phyloP scores from a whole-genome alignment of 2,329 filamentous ascomycete genomes.

The Bipolaris oryzae region DNA sequence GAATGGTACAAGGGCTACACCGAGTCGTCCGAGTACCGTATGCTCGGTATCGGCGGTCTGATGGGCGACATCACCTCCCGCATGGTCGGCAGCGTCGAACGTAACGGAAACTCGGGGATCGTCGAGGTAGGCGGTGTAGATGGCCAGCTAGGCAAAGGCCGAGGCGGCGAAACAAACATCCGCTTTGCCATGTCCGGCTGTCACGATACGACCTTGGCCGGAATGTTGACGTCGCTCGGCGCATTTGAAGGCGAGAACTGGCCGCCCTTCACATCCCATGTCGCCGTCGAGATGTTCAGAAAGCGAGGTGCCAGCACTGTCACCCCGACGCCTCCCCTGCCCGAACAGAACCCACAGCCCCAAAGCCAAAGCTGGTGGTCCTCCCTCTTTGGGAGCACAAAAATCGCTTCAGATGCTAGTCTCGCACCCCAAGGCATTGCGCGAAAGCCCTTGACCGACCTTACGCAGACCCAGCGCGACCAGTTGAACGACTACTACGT shows the following conservation, averaged over 20 bases:
- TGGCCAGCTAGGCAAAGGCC: conserved; percentile 46
- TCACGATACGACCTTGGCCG: conserved; percentile 92
- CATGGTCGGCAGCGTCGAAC: conserved; percentile 50
- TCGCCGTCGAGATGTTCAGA: conserved; percentile 89
- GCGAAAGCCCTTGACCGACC: conserved; percentile 62
- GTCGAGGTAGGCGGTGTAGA: conserved; percentile 48
- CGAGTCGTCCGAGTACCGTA: conserved; percentile 86
- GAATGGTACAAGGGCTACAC: conserved; percentile 92
- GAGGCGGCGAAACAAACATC: conserved; percentile 60
- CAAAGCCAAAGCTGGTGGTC: conserved; percentile 46
- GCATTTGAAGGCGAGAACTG: conserved; percentile 75
- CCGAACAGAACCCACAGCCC: conserved; percentile 10
- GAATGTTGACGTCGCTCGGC: conserved; percentile 76
- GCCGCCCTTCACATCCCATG: conserved; percentile 92
- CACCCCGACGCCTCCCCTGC: background rate
- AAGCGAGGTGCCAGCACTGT: conserved; percentile 45
- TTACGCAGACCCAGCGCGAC: conserved; percentile 63
- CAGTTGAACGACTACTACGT: conserved; percentile 81
- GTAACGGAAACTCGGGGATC: conserved; percentile 46
- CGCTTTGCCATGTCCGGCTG: conserved; percentile 83
- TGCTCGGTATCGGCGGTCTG: conserved; percentile 82
- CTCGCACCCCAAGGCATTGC: conserved; percentile 57
- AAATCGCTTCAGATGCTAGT: conserved; percentile 10
- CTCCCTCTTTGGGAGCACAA: conserved; percentile 41
- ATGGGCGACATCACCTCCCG: conserved; percentile 77